A percentile compares a stretch with the other conserved stretches of the same genome.
phyloP scores from a whole-genome alignment of 306 rosid genomes.

The Ochetophila trinervis region DNA sequence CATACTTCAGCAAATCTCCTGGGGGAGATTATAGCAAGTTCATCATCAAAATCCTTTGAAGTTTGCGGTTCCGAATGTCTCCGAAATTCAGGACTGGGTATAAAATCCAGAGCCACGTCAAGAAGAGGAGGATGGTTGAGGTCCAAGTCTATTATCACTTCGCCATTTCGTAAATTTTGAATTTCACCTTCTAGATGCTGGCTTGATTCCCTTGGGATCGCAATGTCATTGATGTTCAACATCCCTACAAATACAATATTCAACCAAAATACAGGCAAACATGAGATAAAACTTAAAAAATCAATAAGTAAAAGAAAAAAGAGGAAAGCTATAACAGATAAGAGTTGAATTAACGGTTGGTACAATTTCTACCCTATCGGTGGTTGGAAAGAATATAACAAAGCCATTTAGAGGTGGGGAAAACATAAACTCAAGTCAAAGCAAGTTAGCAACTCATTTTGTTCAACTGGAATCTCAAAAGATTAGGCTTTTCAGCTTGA shows the following conservation, averaged over 20 bases:
- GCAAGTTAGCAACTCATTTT: no score
- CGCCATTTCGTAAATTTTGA: conserved; percentile 20
- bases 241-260: not conserved
- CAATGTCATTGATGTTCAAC: conserved; percentile 1
- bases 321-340: no score
- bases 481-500: no score
- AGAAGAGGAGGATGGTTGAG: conserved; percentile 37
- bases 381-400: not conserved
- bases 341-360: no score
- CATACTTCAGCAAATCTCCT: conserved; percentile 35
- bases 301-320: no score
- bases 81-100: conserved; percentile 5
- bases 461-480: no score
- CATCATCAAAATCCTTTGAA: conserved; percentile 30
- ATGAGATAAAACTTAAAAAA: not conserved
- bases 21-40: conserved; percentile 30
- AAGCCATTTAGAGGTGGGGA: not conserved
- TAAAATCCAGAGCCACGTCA: conserved; percentile 13
- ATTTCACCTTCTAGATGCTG: conserved; percentile 12
- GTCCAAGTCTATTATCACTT: conserved; percentile 29
- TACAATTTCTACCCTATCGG: no score
- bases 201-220: conserved; percentile 6
- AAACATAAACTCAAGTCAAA: conserved; percentile 3
- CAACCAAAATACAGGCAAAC: not conserved
- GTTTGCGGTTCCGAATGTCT: conserved; percentile 12